Conservation (phyloP, 495 filamentous ascomycete genomes). For the Achaetomiella virescens region DNA sequence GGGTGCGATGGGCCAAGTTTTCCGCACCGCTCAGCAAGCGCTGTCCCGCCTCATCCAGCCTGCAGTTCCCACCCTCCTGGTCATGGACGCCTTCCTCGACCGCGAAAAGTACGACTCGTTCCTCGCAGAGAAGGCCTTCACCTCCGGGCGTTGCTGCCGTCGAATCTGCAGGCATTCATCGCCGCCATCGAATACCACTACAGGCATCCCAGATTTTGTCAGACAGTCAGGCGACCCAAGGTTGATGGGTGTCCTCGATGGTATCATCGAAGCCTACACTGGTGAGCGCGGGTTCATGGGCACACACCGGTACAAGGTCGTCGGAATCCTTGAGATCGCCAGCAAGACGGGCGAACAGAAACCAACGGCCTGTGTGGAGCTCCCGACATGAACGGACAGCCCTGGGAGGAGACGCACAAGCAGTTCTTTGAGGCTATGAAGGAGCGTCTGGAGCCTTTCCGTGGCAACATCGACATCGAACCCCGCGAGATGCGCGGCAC, state of each 20-base stretch:
- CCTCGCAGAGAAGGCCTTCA: conserved; percentile 43
- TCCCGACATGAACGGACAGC: conserved; percentile 31
- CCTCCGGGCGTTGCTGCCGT: conserved; percentile 44
- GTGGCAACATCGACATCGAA: conserved; percentile 37
- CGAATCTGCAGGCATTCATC: conserved; percentile 47
- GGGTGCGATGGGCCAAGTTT: conserved; percentile 45
- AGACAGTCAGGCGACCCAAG: conserved; percentile 38
- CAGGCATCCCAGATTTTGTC: conserved; percentile 45
- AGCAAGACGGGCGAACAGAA: conserved; percentile 45
- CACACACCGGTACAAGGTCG: conserved; percentile 49
- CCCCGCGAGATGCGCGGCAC: conserved; percentile 47
- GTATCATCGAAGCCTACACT: conserved; percentile 43
- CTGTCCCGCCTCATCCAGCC: conserved; percentile 46
- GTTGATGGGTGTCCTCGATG: conserved; percentile 43
- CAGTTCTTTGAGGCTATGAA: conserved; percentile 50
- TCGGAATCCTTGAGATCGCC: conserved; percentile 48
- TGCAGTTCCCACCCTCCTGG: conserved; percentile 46
- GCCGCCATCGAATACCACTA: conserved; percentile 47
- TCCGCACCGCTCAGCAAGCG: conserved; percentile 43
- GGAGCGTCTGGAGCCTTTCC: conserved; percentile 43
- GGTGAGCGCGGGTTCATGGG: conserved; percentile 49
- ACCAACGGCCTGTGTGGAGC: conserved; percentile 44
- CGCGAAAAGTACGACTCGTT: conserved; percentile 45
- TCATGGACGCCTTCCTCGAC: conserved; percentile 49
- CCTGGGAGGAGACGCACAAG: conserved; percentile 47